Evolutionary conservation across 768 basidiomycete species (phyloP).

Genomic region (Suillus bovinus): DNA sequence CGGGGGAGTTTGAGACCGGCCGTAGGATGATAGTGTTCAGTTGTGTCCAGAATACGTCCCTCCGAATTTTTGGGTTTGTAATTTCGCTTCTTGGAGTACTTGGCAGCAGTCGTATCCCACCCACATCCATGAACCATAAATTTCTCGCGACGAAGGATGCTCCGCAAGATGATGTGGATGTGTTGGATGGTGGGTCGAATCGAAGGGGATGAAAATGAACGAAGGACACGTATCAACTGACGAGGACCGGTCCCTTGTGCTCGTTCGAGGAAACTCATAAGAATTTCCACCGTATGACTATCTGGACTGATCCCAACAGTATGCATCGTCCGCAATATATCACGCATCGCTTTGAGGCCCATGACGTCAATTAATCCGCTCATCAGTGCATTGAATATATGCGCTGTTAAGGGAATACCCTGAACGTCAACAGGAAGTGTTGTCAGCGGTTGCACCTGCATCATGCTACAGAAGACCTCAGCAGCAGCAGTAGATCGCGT

Average conservation of each 20-base stretch:
- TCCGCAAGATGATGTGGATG: constrained; percentile 54
- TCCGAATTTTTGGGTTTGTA: constrained; percentile 11
- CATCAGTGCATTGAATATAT: constrained; percentile 65
- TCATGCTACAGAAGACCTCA: constrained; percentile 3
- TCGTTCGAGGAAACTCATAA: constrained; percentile 53
- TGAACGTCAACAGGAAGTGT: constrained; percentile 29
- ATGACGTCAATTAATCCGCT: constrained; percentile 46
- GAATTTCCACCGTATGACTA: constrained; percentile 51
- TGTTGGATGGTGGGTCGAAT: constrained; percentile 55
- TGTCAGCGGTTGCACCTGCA: constrained; percentile 20
- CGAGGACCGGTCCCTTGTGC: constrained; percentile 44
- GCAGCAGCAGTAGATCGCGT: constrained; percentile 22
- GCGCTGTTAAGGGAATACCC: constrained; percentile 36
- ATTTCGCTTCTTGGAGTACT: constrained; percentile 36
- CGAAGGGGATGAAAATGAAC: constrained; percentile 41
- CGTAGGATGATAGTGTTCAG: constrained; percentile 47
- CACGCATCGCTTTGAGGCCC: constrained; percentile 49
- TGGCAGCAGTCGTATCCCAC: constrained; percentile 45
- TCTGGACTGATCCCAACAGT: constrained; percentile 51
- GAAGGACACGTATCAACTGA: constrained; percentile 49
- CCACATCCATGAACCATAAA: constrained; percentile 42
- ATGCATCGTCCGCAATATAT: constrained; percentile 58
- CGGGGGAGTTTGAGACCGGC: constrained; percentile 43
- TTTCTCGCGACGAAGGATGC: constrained; percentile 55
- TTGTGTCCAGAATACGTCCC: constrained; percentile 19